These are phyloP conservation scores for Tulasnella sp. DNA, from an alignment of 768 basidiomycete genomes.

Conservation along the genomic window DNA sequence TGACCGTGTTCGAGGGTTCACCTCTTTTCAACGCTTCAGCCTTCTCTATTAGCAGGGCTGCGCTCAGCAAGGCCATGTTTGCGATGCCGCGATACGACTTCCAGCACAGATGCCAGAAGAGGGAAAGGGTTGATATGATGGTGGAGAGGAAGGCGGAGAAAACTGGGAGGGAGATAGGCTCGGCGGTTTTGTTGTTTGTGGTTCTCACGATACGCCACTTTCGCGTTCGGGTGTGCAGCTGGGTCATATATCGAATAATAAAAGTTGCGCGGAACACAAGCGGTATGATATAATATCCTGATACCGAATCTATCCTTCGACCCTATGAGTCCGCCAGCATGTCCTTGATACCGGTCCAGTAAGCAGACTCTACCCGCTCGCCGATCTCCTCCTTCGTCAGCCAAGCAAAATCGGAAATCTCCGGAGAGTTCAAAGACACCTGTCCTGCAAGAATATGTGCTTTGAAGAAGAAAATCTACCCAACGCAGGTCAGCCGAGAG, in stretches of 20 bases:
- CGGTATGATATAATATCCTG: too few species aligned
- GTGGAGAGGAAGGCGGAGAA: neutral
- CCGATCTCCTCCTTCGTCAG: conserved; percentile 90
- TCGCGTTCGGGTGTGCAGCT: neutral
- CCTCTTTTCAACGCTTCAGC: neutral
- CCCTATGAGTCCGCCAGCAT: conserved; percentile 65
- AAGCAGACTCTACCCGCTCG: conserved; percentile 63
- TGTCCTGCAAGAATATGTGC: conserved; percentile 91
- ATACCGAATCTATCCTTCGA: too few species aligned
- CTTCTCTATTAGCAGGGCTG: neutral
- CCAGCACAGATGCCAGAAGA: neutral
- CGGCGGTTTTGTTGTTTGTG: neutral
- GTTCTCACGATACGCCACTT: neutral
- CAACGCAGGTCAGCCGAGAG: neutral
- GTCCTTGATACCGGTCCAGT: conserved; percentile 79
- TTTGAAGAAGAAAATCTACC: conserved; percentile 91
- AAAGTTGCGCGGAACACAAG: too few species aligned
- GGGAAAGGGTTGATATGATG: neutral
- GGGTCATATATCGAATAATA: too few species aligned
- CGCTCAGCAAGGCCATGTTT: neutral
- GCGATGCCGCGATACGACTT: neutral
- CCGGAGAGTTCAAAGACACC: conserved; percentile 58
- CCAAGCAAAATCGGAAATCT: conserved; percentile 84
- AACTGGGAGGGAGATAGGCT: neutral
- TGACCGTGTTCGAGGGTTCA: neutral